Base-by-base conservation (phyloP, 805 yeast species). In the Wickerhamiella siamensis region DNA sequence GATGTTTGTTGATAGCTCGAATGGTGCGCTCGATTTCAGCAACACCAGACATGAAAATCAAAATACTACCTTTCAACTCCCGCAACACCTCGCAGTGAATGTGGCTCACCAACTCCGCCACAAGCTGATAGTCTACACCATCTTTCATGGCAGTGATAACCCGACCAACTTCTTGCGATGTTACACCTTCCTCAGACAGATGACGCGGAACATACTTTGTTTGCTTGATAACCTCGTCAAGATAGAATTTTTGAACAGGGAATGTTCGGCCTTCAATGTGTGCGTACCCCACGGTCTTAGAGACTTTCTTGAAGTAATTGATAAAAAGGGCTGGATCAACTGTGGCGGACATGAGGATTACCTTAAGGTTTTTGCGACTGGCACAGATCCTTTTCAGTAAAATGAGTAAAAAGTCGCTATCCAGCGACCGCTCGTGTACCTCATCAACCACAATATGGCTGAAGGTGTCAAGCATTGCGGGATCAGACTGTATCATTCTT, bases 381-480 rank as follows among this genome's bases (percentile, higher is more conserved):
- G 61, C 54, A 48, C 77, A 52, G 4, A 84, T 62, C 31, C 69
- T 70, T 52, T 83, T 86, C 47, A 88, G 63, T 38, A 88, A 70
- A 40, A 86, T 83, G 40, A 88, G 64, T 31, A 88, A 65, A 43
- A 87, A 76, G 59, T 88, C 97, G 46, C 87, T 76, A 52, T 88
- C 97, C 43, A 87, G 74, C 0, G 95, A 84, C 50, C 97, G 65
- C 60, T 88, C 97, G 58, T 88, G 97, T n/a, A 88, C 97, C 61
- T 88, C 97, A 66, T 88, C 97, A 32, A 87, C 75, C 33, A 87
- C 76, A 31, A 87, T 72, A 53, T 79, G 81, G 26, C 77, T 75
- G 15, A 87, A 61, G 41, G 71, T 62, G 5, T 50, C 47, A 4
- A 55, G 43, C 1, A 56, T 55, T 5, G 58, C 55, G 34, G 72